phyloP scores from a whole-genome alignment of 352 stramenopile species.

The Pythium aphanidermatum region DNA sequence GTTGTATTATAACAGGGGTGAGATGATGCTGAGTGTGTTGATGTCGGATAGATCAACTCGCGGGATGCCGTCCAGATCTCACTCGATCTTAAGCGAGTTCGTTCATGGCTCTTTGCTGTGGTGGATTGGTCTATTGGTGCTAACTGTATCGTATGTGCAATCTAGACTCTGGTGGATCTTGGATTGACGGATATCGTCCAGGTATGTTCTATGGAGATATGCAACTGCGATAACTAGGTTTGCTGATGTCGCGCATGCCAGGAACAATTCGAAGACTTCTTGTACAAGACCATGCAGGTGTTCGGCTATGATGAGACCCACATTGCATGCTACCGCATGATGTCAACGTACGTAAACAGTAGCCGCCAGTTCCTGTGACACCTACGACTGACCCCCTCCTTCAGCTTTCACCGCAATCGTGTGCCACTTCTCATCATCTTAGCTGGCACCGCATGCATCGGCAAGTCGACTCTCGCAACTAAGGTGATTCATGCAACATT shows the following conservation, averaged over 20 bases:
- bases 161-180: conserved; percentile 78
- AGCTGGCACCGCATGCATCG: conserved; percentile 72
- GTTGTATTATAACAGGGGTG: neutral
- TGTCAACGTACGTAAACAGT: conserved; percentile 58
- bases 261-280: conserved; percentile 88
- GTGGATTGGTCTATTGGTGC: neutral
- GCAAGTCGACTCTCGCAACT: conserved; percentile 85
- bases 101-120: neutral
- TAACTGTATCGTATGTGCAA: conserved; percentile 2
- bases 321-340: conserved; percentile 85
- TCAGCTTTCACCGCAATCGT: conserved; percentile 78
- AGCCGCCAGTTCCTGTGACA: too few relatives aligned
- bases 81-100: conserved; percentile 79
- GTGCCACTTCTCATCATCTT: conserved; percentile 82
- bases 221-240: too few relatives aligned
- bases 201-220: conserved; percentile 13
- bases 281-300: conserved; percentile 88
- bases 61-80: conserved; percentile 85
- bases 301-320: conserved; percentile 84
- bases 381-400: too few relatives aligned
- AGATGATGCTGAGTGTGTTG: neutral
- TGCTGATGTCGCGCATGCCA: too few relatives aligned
- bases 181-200: conserved; percentile 82
- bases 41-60: conserved; percentile 62
- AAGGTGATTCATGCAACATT: conserved; percentile 61